phyloP scores from a whole-genome alignment of 2,329 filamentous ascomycete genomes.

The Fusarium drepaniforme region DNA sequence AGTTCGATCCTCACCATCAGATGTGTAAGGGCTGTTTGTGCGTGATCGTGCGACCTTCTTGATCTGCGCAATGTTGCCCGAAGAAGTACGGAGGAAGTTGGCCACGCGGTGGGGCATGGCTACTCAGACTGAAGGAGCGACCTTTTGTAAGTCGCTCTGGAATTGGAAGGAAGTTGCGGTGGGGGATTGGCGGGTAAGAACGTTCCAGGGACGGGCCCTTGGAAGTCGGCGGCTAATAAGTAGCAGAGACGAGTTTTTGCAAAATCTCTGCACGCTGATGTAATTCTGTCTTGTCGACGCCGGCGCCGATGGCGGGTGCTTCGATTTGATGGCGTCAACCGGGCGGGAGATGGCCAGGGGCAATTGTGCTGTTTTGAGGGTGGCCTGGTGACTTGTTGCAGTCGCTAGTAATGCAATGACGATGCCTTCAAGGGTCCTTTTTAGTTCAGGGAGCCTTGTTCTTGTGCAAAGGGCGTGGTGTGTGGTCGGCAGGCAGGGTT shows the following conservation, averaged over 20 bases:
- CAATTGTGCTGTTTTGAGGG: slow-evolving; percentile 8
- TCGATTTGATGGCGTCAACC: slow-evolving; percentile 17
- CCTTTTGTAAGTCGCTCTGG: slow-evolving; percentile 28
- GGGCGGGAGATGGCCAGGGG: slow-evolving; percentile 37
- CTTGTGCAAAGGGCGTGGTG: neutral
- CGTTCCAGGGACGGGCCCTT: slow-evolving; percentile 12
- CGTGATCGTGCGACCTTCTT: slow-evolving; percentile 55
- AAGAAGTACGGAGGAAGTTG: slow-evolving; percentile 69
- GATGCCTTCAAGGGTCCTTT: slow-evolving; percentile 18
- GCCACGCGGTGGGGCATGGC: slow-evolving; percentile 70
- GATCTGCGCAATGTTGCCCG: slow-evolving; percentile 65
- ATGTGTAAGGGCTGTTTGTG: slow-evolving; percentile 50
- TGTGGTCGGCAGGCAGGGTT: slow-evolving; percentile 35
- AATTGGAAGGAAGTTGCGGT: neutral
- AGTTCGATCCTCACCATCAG: slow-evolving; percentile 51
- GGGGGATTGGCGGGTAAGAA: slow-evolving; percentile 14
- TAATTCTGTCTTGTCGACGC: slow-evolving; percentile 27
- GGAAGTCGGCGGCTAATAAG: slow-evolving; percentile 34
- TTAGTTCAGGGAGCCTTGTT: slow-evolving; percentile 6
- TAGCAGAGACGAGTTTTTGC: slow-evolving; percentile 21
- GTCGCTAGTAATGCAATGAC: slow-evolving; percentile 28
- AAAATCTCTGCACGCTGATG: slow-evolving; percentile 36
- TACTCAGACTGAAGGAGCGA: slow-evolving; percentile 34
- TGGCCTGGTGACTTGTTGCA: slow-evolving; percentile 29
- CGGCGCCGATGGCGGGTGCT: slow-evolving; percentile 9